These are phyloP conservation scores for Panellus pusillus DNA, from an alignment of 768 basidiomycete genomes.

Conservation along the genomic window DNA sequence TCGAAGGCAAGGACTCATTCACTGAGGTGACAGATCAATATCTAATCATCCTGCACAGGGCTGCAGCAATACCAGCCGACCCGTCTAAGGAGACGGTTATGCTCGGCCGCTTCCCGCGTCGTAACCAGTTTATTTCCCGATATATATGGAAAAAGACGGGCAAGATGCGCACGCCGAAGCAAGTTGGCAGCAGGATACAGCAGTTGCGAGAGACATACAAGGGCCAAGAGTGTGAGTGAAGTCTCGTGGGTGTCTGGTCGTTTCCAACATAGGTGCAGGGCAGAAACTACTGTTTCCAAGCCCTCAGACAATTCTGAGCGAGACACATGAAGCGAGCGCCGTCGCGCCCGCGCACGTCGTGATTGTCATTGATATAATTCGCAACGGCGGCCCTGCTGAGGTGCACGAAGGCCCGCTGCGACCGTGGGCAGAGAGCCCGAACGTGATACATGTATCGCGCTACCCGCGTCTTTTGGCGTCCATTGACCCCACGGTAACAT, in stretches of 20 bases:
- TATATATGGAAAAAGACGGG: constrained; percentile 5
- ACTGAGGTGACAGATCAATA: too few relatives aligned
- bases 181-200: not conserved
- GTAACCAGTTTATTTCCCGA: constrained; percentile 3
- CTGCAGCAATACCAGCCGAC: not conserved
- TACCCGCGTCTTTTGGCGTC: not conserved
- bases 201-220: not conserved
- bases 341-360: not conserved
- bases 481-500: not conserved
- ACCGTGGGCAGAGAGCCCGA: not conserved
- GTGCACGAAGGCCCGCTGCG: not conserved
- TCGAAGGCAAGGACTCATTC: too few relatives aligned
- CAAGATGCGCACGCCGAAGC: not conserved
- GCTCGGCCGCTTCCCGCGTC: not conserved
- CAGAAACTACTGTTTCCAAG: not conserved
- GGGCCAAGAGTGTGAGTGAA: not conserved
- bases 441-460: not conserved
- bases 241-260: not conserved
- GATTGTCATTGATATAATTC: not conserved
- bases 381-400: not conserved
- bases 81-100: not conserved
- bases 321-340: too few relatives aligned
- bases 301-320: not conserved
- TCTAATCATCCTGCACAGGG: not conserved
- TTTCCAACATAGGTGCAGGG: not conserved